Base-by-base conservation (phyloP, 495 filamentous ascomycete genomes). In the Tuber microsphaerosporum region DNA sequence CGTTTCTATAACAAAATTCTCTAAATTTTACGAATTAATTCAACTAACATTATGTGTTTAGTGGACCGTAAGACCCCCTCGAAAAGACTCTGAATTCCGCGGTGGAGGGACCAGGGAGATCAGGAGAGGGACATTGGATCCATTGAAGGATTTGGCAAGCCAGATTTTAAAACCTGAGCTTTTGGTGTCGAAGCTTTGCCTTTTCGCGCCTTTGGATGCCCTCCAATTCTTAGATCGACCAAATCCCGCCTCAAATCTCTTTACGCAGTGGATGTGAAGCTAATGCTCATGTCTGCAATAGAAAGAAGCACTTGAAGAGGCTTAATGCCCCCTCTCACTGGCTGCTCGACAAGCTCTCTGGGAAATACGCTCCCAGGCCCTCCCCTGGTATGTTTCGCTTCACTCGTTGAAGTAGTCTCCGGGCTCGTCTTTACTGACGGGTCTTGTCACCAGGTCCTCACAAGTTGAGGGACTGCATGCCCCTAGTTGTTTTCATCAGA, bases 281-380 rank as follows among this genome's bases (percentile, higher is more conserved):
- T 76, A 61, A 78, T 70, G 26, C 41, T 0, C 61, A 61, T 48
- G 69, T 31, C 74, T 72, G 75, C 71, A 80, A 84, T 85, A 97
- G 93, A 84, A 97, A 94, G 90, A 99, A 99, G 90, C 96, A 99
- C 88, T 94, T 97, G 86, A 98, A 99, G 94, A 93, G 95, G 89
- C 89, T 98, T 84, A 94, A 92, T 86, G 95, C 95, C 85, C 95
- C 95, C 83, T 94, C 92, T 85, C 95, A 98, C 90, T 99, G 96
- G 95, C 93, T 99, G 84, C 89, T 99, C 84, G 95, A 99, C 91
- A 99, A 99, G 87, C 91, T 98, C 80, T 97, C 93, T 85, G 95
- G 94, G 85, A 90, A 92, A 88, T 98, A 97, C 86, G 95, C 95
- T 82, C 95, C 95, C 85, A 93, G 93, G 86, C 91, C 95, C 78